Evolutionary conservation across 345 rosid species (phyloP), one percentile per base, ranked within the genome.

Genomic region (Aquilaria yunnanensis): DNA sequence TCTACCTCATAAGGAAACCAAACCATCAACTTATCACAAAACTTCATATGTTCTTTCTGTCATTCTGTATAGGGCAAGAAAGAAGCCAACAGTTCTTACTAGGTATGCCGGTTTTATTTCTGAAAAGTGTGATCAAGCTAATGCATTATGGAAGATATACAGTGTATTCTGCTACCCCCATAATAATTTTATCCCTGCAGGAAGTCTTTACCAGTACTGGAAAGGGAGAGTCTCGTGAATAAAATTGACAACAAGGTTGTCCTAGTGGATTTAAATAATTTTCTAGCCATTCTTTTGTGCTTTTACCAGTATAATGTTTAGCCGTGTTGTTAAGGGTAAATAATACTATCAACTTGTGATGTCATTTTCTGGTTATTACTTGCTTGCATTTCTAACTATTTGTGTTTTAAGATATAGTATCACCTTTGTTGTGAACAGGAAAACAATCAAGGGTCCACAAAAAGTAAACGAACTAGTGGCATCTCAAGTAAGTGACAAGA

Each of bases 201-300:
- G 89, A 83, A 79, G 72, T 83, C 85, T 48, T 70, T 76, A 54
- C 79, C 79, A 31, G 74, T 61, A 23, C 57, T 67, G 16, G 77
- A 41, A 72, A 64, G 62, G 74, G 56, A 41, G 51, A 81, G 62
- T 59, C 75, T 67, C 63, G 71, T 64, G 51, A 61, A 62, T 68
- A 50, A 57, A 54, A 68, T 62, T 53, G 13, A 64, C 13, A 10
- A 47, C 11, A 73, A 77, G 84, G 72, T 64, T 67, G 53, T 60
- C 52, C n/a, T 29, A 52, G n/a, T 63, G 12, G 12, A 30, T 34
- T 23, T 56, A 31, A 46, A 46, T 54, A 47, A 30, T 2, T 2
- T 32, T 14, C 34, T 63, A 41, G 37, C 46, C 6, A 51, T 29
- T 50, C 12, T 10, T 58, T 30, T 48, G 59, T 5, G 29, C 32